Evolutionary conservation across 176 grass and related monocot species (phyloP), one percentile per base, ranked within the genome.

Genomic region (Oryza meridionalis): DNA sequence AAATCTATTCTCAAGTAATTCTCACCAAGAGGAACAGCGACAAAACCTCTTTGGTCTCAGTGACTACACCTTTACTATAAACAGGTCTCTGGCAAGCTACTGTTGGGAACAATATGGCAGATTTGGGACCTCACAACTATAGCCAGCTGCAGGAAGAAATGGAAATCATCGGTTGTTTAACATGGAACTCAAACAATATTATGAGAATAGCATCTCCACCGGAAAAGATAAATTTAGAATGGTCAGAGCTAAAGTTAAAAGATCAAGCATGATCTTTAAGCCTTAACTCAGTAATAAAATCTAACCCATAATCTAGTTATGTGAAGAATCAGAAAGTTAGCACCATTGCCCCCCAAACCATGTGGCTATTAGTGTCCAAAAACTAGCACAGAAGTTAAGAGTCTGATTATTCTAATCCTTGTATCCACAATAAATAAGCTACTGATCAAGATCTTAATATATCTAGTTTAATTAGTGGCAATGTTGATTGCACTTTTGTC

Each of bases 401-500:
- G 72, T 32, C 72, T 51, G 25, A 8, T 55, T 75, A 31, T 75
- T 40, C 14, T 1, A 47, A 74, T 14, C 25, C 45, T 74, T 73
- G 24, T 76, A 9, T 76, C 25, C 17, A 76, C 50, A 53, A 59
- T 58, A 33, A 76, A 53, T 12, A 59, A 59, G 11, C 13, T 75
- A 58, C 46, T 81, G 11, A 55, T 67, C 42, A 81, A 33, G 7
- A 17, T 75, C 4, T 66, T 47, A 46, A 72, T 16, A n/a, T 21
- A 31, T 80, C 9, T 72, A 77, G 29, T n/a, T 77, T 75, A 81
- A 76, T 66, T 40, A 63, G 45, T 15, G 12, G 4, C 4, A 8
- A 73, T 69, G 27, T 37, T 69, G 12, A 43, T 79, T 77, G 27
- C 65, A 67, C 73, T 70, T 73, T 80, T 47, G n/a, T 77, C 40